Evolutionary conservation across 2,329 filamentous ascomycete species (phyloP).

Genomic region (Alternaria solani): DNA sequence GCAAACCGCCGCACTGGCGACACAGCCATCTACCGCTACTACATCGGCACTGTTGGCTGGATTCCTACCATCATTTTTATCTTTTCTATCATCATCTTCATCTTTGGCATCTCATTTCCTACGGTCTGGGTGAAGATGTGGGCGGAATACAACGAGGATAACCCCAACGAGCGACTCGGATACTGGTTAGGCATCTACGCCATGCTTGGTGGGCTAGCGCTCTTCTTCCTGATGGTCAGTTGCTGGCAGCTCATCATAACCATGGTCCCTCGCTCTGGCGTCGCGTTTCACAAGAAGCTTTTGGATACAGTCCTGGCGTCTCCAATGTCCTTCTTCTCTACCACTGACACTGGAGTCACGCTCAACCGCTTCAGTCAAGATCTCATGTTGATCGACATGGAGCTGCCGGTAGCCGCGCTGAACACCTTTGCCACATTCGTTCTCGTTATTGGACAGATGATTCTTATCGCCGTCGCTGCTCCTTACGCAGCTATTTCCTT

Average conservation of each 20-base stretch:
- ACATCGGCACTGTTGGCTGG: conserved; percentile 43
- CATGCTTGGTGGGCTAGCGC: conserved; percentile 36
- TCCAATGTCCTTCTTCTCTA: conserved; percentile 55
- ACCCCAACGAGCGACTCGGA: conserved; percentile 49
- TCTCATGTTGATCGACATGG: conserved; percentile 56
- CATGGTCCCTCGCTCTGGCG: conserved; percentile 63
- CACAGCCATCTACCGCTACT: conserved; percentile 45
- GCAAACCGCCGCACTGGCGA: conserved; percentile 45
- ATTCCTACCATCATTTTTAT: conserved; percentile 41
- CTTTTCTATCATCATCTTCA: conserved; percentile 44
- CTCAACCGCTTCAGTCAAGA: conserved; percentile 61
- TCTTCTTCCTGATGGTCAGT: conserved; percentile 41
- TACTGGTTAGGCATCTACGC: conserved; percentile 47
- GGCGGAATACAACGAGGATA: conserved; percentile 53
- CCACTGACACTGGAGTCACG: conserved; percentile 56
- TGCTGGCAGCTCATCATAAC: conserved; percentile 59
- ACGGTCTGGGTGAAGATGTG: conserved; percentile 60
- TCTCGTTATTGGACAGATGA: conserved; percentile 45
- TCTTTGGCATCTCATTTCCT: conserved; percentile 46
- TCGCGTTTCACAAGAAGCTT: conserved; percentile 58
- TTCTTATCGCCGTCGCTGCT: conserved; percentile 52
- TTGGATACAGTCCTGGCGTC: conserved; percentile 59
- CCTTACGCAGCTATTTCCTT: conserved; percentile 52
- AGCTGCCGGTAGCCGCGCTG: conserved; percentile 49
- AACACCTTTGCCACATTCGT: conserved; percentile 48